phyloP scores from a whole-genome alignment of 1,284 basidiomycete species.

The Boletus mariae region DNA sequence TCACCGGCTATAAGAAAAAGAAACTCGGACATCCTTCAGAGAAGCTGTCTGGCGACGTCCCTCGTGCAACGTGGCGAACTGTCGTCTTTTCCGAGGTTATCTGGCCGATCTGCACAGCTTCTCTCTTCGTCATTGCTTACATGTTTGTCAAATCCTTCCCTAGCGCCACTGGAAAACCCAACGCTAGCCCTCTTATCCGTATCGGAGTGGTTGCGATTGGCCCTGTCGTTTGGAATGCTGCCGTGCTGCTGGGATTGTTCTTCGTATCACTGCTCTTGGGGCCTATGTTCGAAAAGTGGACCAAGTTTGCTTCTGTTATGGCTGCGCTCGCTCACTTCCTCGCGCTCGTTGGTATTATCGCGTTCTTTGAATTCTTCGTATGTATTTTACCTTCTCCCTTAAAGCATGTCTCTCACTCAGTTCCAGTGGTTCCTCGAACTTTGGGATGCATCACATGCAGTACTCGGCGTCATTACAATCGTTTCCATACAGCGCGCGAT shows the following conservation, averaged over 20 bases:
- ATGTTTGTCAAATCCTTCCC: slow-evolving; percentile 91
- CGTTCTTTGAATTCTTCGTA: slow-evolving; percentile 94
- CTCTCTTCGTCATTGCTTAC: slow-evolving; percentile 82
- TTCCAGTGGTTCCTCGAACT: slow-evolving; percentile 92
- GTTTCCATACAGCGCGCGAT: slow-evolving; percentile 87
- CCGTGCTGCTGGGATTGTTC: slow-evolving; percentile 83
- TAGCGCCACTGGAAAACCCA: slow-evolving; percentile 53
- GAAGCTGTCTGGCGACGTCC: slow-evolving; percentile 88
- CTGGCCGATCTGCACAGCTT: slow-evolving; percentile 75
- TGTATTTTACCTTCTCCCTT: slow-evolving; percentile 35
- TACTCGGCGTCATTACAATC: slow-evolving; percentile 82
- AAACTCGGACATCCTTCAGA: slow-evolving; percentile 93
- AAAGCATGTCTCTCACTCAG: slow-evolving; percentile 14
- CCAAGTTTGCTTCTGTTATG: slow-evolving; percentile 86
- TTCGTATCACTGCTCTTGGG: slow-evolving; percentile 89
- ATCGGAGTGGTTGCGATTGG: slow-evolving; percentile 90
- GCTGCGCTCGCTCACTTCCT: slow-evolving; percentile 84
- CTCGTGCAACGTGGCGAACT: slow-evolving; percentile 83
- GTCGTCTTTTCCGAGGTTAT: slow-evolving; percentile 87
- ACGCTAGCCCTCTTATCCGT: slow-evolving; percentile 81
- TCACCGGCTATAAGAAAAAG: slow-evolving; percentile 98
- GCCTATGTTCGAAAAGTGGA: slow-evolving; percentile 84
- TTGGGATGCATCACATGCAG: slow-evolving; percentile 94
- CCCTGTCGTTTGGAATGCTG: slow-evolving; percentile 95
- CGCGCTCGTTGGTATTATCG: slow-evolving; percentile 76